These are phyloP conservation scores for Sphagnum contortum DNA, from an alignment of 225 moss, liverwort and hornwort genomes.

Conservation along the genomic window DNA sequence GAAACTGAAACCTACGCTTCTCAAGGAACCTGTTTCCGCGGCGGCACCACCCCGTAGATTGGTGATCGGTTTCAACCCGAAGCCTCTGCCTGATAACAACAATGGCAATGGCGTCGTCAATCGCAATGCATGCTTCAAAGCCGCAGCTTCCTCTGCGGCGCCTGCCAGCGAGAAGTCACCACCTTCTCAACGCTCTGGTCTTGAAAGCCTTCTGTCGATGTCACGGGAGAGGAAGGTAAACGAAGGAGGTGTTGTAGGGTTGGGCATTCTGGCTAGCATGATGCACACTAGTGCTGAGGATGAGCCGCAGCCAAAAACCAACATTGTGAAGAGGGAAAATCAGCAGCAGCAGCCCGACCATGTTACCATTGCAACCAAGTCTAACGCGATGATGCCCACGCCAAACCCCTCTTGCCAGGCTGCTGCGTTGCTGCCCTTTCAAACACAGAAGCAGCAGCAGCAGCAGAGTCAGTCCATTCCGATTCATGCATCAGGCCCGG, in stretches of 20 bases:
- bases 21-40: neutral
- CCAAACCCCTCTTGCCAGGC: constrained; percentile 11
- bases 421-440: neutral
- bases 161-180: constrained; percentile 20
- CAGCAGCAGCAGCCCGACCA: constrained; percentile 3
- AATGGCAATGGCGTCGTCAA: neutral
- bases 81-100: constrained; percentile 23
- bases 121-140: neutral
- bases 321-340: neutral
- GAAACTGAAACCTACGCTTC: constrained; percentile 45
- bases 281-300: constrained; percentile 9
- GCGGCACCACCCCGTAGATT: constrained; percentile 31
- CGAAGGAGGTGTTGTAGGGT: constrained; percentile 44
- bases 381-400: constrained; percentile 9
- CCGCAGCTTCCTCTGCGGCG: constrained; percentile 12
- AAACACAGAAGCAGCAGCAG: neutral
- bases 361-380: constrained; percentile 24
- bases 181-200: constrained; percentile 52
- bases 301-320: constrained; percentile 22
- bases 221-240: constrained; percentile 43
- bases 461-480: constrained; percentile 46
- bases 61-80: constrained; percentile 94
- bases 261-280: constrained; percentile 58
- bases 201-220: constrained; percentile 58
- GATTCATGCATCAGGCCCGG: constrained; percentile 12